Base-by-base conservation (phyloP, 805 yeast species). In the Zygosaccharomyces gambellarensis region DNA sequence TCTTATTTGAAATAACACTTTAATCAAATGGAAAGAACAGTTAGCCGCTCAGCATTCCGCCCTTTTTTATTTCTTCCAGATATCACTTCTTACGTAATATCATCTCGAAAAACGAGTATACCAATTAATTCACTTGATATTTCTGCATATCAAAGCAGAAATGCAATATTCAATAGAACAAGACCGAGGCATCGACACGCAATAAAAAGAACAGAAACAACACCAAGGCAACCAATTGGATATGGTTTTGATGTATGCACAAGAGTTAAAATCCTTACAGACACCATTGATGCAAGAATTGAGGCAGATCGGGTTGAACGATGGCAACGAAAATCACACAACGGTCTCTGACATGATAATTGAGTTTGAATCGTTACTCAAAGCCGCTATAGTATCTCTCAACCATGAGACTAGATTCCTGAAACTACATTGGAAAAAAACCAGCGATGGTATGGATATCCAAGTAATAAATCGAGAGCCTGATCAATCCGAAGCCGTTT, bases 351-450 rank as follows among this genome's bases (percentile, higher is more conserved):
- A 51, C 14, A 38, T 48, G 42, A 42, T 53, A 11, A n/a, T 47
- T 6, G 51, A 56, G 22, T 59, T 53, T 28, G 63, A 61, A 41
- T 49, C 58, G 3, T 23, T 52, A 28, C 39, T 61, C n/a, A 56
- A 43, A 23, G 38, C 48, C 8, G 29, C 49, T 6, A 39, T 58
- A 7, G 58, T 58, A 1, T 34, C 49, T 12, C 29, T 60, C 31
- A 59, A 60, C 43, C 50, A 56, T 14, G 50, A 45, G 1, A 48
- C 49, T 36, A 50, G 55, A 5, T 49, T 50, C 22, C 41, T 55
- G 2, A 52, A 46, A 30, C 42, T 60, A 19, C 43, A 40, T 9
- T 61, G 64, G 61, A 42, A 29, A 8, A 52, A 48, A 32, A 49
- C 51, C 23, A 32, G 32, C 14, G 39, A 49, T 17, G 36, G 36